Conservation (phyloP, 129 eudicot species). For the Lonicera japonica region DNA sequence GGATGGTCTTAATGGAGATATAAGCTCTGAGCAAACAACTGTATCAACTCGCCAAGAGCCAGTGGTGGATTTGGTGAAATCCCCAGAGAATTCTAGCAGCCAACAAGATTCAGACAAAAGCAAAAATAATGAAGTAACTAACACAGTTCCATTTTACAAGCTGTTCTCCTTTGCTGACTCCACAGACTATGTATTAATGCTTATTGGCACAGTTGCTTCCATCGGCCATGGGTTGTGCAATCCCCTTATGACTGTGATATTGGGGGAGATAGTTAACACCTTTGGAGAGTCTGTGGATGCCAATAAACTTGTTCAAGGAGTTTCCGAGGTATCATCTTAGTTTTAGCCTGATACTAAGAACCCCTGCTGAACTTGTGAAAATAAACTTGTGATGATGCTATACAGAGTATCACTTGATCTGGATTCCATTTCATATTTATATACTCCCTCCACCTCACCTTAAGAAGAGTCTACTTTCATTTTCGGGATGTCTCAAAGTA, state of each 20-base stretch:
- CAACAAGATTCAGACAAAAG: neutral
- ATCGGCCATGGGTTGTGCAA: constrained; percentile 20
- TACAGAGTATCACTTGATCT: too few species aligned
- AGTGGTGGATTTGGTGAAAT: too few species aligned
- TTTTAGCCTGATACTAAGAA: too few species aligned
- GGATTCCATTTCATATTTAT: too few species aligned
- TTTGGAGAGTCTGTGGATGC: constrained; percentile 21
- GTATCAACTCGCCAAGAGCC: too few species aligned
- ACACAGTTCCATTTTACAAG: constrained; percentile 21
- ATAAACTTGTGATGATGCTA: too few species aligned
- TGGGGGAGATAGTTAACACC: constrained; percentile 24
- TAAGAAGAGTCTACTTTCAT: too few species aligned
- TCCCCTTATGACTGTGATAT: constrained; percentile 25
- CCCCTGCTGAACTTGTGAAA: too few species aligned
- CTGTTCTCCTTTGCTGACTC: constrained; percentile 27
- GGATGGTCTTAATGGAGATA: too few species aligned
- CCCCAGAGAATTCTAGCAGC: too few species aligned
- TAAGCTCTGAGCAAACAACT: too few species aligned
- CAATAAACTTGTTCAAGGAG: constrained; percentile 20
- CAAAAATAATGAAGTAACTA: constrained; percentile 4
- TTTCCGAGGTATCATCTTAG: constrained; percentile 20
- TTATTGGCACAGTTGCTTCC: constrained; percentile 21
- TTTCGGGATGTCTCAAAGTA: neutral
- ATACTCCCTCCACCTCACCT: neutral
- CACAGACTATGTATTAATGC: constrained; percentile 20